phyloP scores from a whole-genome alignment of 2,329 filamentous ascomycete genomes.

The Phoma herbarum region DNA sequence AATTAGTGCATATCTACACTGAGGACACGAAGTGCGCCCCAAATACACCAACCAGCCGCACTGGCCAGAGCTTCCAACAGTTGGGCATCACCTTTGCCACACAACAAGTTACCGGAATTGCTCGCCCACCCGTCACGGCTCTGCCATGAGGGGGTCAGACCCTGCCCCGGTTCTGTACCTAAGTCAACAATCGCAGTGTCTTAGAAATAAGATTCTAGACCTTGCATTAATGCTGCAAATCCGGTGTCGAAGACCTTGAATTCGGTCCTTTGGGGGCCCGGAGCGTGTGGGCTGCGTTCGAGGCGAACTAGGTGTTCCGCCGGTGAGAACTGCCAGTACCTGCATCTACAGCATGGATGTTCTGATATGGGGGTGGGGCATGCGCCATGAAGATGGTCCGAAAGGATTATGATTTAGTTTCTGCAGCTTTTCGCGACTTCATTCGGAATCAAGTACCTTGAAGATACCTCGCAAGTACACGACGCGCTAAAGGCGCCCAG shows the following conservation, averaged over 20 bases:
- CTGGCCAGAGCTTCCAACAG: slow-evolving; percentile 10
- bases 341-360: not conserved
- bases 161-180: not conserved
- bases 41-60: not conserved
- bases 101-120: not conserved
- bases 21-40: not conserved
- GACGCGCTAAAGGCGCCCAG: not conserved
- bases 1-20: slow-evolving; percentile 12
- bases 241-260: not conserved
- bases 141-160: not conserved
- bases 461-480: not conserved
- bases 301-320: not conserved
- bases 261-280: slow-evolving; percentile 6
- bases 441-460: not conserved
- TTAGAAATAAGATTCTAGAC: not conserved
- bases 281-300: not conserved
- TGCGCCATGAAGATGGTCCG: not conserved
- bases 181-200: not conserved
- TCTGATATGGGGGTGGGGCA: not conserved
- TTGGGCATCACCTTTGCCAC: not conserved
- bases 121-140: not conserved
- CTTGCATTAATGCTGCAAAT: not conserved
- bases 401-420: not conserved
- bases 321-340: not conserved
- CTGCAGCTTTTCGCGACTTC: not conserved